Conservation (phyloP, 495 filamentous ascomycete species). For the Daldinia vernicosa region DNA sequence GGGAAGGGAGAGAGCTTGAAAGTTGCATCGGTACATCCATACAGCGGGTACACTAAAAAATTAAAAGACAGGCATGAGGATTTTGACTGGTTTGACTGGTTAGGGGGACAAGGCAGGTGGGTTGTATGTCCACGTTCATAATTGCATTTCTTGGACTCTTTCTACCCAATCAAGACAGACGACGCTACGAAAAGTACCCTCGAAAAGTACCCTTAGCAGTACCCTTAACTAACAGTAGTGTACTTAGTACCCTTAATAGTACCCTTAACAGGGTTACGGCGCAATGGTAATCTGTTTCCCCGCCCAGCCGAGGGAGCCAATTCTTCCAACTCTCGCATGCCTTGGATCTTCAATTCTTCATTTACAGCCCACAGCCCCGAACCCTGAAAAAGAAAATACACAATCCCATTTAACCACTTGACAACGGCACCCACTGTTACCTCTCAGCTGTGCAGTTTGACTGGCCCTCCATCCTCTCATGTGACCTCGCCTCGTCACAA, state of each 20-base stretch:
- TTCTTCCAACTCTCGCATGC: constrained; percentile 36
- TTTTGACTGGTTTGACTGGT: background rate
- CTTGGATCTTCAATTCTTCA: constrained; percentile 37
- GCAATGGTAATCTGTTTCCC: constrained; percentile 40
- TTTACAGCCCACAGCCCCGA: constrained; percentile 44
- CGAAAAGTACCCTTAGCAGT: background rate
- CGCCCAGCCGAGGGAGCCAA: constrained; percentile 36
- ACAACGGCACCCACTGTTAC: constrained; percentile 38
- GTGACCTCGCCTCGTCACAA: constrained; percentile 29
- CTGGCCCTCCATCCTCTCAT: constrained; percentile 26
- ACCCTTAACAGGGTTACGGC: constrained; percentile 17
- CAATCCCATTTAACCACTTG: constrained; percentile 40
- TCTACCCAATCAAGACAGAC: constrained; percentile 29
- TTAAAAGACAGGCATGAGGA: constrained; percentile 15
- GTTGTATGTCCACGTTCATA: constrained; percentile 31
- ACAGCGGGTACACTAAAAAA: constrained; percentile 41
- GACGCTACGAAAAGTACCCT: background rate
- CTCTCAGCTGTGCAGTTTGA: constrained; percentile 27
- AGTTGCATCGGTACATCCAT: constrained; percentile 36
- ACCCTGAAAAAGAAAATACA: constrained; percentile 28
- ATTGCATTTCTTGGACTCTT: constrained; percentile 31
- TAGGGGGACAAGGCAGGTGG: constrained; percentile 28
- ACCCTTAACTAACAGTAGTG: no score
- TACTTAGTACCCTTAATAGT: background rate
- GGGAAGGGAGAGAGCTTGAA: constrained; percentile 20